phyloP scores from a whole-genome alignment of 208 protist species.

The Crithidia fasciculata region DNA sequence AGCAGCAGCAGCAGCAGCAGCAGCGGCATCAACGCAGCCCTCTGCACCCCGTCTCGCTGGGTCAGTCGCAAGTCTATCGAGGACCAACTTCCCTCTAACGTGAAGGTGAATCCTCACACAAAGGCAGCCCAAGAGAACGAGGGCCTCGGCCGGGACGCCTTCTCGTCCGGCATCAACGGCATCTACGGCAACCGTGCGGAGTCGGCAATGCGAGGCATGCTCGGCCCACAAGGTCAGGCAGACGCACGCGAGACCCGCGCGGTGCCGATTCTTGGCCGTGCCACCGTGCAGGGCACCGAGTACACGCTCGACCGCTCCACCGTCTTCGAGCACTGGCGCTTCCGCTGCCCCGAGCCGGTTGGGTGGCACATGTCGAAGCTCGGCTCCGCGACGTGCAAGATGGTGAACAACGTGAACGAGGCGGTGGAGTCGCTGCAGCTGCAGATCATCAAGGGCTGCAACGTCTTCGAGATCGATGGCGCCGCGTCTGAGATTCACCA shows the following conservation, averaged over 20 bases:
- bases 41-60: background rate
- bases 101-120: slow-evolving; percentile 39
- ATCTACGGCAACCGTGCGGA: slow-evolving; percentile 81
- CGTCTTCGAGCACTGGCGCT: slow-evolving; percentile 85
- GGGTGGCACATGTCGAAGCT: slow-evolving; percentile 87
- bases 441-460: slow-evolving; percentile 90
- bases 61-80: slow-evolving; percentile 42
- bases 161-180: slow-evolving; percentile 74
- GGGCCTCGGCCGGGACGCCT: slow-evolving; percentile 32
- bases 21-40: too few relatives aligned
- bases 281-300: slow-evolving; percentile 70
- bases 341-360: slow-evolving; percentile 70
- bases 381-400: slow-evolving; percentile 85
- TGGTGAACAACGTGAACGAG: slow-evolving; percentile 83
- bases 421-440: slow-evolving; percentile 88
- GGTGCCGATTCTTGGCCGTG: slow-evolving; percentile 79
- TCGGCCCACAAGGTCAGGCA: slow-evolving; percentile 77
- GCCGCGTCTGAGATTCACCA: slow-evolving; percentile 82
- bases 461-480: slow-evolving; percentile 89
- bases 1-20: too few relatives aligned
- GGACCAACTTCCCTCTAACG: slow-evolving; percentile 42
- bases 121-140: slow-evolving; percentile 23
- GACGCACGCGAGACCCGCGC: slow-evolving; percentile 83
- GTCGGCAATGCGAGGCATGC: slow-evolving; percentile 82
- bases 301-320: slow-evolving; percentile 86